phyloP scores from a whole-genome alignment of 495 filamentous ascomycete species.

The Penicillium cataractarum region DNA sequence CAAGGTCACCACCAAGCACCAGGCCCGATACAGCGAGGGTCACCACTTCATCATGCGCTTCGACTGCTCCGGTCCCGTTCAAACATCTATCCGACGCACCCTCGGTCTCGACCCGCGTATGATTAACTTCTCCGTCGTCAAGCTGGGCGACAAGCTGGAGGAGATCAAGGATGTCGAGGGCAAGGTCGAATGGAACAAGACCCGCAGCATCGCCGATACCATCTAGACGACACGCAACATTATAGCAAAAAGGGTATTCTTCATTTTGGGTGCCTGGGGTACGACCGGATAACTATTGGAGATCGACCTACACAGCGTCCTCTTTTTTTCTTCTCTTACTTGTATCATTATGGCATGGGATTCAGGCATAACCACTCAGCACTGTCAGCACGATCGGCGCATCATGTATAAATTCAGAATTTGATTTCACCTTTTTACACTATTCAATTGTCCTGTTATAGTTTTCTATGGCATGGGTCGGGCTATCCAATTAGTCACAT shows the following conservation, averaged over 20 bases:
- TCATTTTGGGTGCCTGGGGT: not conserved
- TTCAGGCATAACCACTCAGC: constrained; percentile 30
- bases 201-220: constrained; percentile 32
- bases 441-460: not conserved
- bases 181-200: constrained; percentile 60
- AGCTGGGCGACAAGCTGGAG: constrained; percentile 78
- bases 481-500: not conserved
- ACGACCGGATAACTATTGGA: constrained; percentile 15
- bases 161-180: constrained; percentile 66
- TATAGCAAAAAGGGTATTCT: not conserved
- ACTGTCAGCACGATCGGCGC: constrained; percentile 46
- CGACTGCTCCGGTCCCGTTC: constrained; percentile 70
- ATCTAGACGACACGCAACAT: constrained; percentile 21
- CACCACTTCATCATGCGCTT: constrained; percentile 99
- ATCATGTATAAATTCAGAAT: constrained; percentile 41
- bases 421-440: constrained; percentile 23
- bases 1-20: constrained; percentile 70
- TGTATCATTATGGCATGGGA: constrained; percentile 41
- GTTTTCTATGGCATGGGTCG: not conserved
- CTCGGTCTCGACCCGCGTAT: constrained; percentile 88
- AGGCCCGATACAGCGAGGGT: constrained; percentile 76
- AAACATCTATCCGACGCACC: constrained; percentile 71
- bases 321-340: constrained; percentile 26
- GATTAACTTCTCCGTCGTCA: constrained; percentile 83
- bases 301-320: constrained; percentile 19